Base-by-base conservation (phyloP, 352 stramenopile species). In the Phytophthora nicotianae region DNA sequence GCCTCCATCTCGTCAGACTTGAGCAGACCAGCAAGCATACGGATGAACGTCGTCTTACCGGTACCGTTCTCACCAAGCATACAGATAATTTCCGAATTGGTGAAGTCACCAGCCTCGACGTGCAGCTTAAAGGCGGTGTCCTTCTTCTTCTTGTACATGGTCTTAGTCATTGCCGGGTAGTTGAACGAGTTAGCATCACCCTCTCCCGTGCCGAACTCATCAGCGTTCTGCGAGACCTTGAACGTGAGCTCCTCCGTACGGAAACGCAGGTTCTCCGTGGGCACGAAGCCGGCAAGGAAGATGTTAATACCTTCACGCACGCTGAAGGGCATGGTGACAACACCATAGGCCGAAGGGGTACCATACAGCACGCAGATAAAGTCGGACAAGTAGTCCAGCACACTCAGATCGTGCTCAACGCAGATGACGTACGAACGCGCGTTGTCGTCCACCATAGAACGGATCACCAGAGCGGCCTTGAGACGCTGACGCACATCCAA, bases 231-330 rank as follows among this genome's bases (percentile, higher is more conserved):
- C 41, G 96, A 82, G 11, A 99, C 93, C 88, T 99, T 99, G 83
- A 99, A 99, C 48, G 91, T 98, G 6, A 99, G 88, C 57, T 97
- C 95, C 81, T 99, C 96, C 54, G 99, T 95, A 65, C 98, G 88
- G 88, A 99, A 99, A 56, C 98, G 86, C 63, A 99, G 77, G 77
- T 99, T 99, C 82, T 99, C 98, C 14, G 98, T 99, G 23, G 97
- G 97, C 37, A 99, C 95, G 70, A 99, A 99, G 47, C 98, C 98
- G 0, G 97, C 90, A 54, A 99, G 86, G 81, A 99, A 99, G 47
- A 99, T 98, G 84, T 99, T 99, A 81, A 99, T 99, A 61, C 98
- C 98, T 75, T 99, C 97, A 62, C 97, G 91, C 38, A 99, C 98
- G 70, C 92, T 98, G 78, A 99, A 99, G 4, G 98, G 98, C 98